Percentiles rank a stretch among this genome's conserved stretches.
Evolutionary conservation across 306 rosid species (phyloP).

Genomic region (barrel medic (Medicago truncatula)): DNA sequence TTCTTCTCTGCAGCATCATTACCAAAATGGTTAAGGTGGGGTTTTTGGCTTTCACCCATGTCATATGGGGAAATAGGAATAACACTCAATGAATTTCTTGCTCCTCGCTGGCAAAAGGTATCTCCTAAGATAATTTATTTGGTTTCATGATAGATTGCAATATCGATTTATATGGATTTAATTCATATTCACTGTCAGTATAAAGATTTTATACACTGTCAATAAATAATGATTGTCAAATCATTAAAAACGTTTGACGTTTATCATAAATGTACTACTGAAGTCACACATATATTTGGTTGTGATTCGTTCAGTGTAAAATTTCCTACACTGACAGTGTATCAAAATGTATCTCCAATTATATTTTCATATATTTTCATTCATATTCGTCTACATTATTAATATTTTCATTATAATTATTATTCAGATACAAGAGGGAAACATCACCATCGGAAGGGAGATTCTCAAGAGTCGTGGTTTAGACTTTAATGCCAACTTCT

Average conservation of each 20-base stretch:
- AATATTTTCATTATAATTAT: neutral
- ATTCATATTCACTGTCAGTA: neutral
- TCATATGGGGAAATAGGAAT: slow-evolving; percentile 67
- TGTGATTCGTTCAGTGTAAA: neutral
- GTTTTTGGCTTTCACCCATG: slow-evolving; percentile 70
- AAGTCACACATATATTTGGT: neutral
- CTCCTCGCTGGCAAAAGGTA: slow-evolving; percentile 75
- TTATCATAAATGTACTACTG: neutral
- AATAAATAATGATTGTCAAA: neutral
- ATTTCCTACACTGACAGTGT: neutral
- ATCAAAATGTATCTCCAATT: neutral
- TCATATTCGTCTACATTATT: slow-evolving; percentile 10
- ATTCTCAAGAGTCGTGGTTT: slow-evolving; percentile 58
- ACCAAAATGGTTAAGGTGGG: slow-evolving; percentile 66
- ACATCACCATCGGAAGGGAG: slow-evolving; percentile 49
- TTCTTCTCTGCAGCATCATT: slow-evolving; percentile 60
- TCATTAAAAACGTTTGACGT: neutral
- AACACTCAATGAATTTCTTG: slow-evolving; percentile 62
- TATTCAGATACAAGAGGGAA: slow-evolving; percentile 53
- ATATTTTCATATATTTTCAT: too few relatives aligned
- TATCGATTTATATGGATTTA: neutral
- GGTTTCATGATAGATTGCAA: slow-evolving; percentile 21
- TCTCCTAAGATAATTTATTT: slow-evolving; percentile 11
- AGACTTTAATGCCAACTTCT: slow-evolving; percentile 51
- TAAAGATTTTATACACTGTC: neutral